phyloP scores from a whole-genome alignment of 768 basidiomycete genomes.

The Mycena rebaudengoi region DNA sequence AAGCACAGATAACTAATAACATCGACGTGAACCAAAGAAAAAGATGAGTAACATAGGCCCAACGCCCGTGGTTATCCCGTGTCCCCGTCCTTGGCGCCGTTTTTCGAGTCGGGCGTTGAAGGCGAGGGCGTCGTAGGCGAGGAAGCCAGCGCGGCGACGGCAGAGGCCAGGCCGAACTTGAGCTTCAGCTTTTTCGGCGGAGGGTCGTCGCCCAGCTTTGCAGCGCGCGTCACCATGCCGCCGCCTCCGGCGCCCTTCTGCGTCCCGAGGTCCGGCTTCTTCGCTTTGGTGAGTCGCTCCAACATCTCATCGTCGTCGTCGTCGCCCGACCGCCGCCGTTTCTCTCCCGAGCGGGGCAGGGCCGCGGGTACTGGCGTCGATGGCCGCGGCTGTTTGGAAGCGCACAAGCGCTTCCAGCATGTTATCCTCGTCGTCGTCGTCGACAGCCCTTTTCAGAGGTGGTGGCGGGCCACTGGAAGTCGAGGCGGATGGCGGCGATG shows the following conservation, averaged over 20 bases:
- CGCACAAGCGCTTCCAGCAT: slow-evolving; percentile 64
- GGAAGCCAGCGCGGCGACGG: slow-evolving; percentile 47
- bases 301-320: slow-evolving; percentile 78
- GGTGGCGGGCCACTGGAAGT: slow-evolving; percentile 45
- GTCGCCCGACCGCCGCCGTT: slow-evolving; percentile 75
- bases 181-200: slow-evolving; percentile 78
- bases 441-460: slow-evolving; percentile 53
- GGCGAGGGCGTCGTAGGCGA: slow-evolving; percentile 19
- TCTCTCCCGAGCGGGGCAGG: slow-evolving; percentile 63
- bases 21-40: background rate
- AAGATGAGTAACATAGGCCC: background rate
- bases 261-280: slow-evolving; percentile 59
- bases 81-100: slow-evolving; percentile 41
- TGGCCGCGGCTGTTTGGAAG: slow-evolving; percentile 48
- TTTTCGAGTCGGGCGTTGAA: slow-evolving; percentile 24
- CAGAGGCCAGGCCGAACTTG: slow-evolving; percentile 63
- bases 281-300: slow-evolving; percentile 68
- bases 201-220: slow-evolving; percentile 59
- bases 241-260: slow-evolving; percentile 48
- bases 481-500: slow-evolving; percentile 39
- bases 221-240: slow-evolving; percentile 39
- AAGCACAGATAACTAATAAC: slow-evolving; percentile 26
- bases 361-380: slow-evolving; percentile 46
- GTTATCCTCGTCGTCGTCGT: slow-evolving; percentile 61
- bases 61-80: slow-evolving; percentile 36